phyloP scores from a whole-genome alignment of 129 eudicot genomes.

The Cynara cardunculus region DNA sequence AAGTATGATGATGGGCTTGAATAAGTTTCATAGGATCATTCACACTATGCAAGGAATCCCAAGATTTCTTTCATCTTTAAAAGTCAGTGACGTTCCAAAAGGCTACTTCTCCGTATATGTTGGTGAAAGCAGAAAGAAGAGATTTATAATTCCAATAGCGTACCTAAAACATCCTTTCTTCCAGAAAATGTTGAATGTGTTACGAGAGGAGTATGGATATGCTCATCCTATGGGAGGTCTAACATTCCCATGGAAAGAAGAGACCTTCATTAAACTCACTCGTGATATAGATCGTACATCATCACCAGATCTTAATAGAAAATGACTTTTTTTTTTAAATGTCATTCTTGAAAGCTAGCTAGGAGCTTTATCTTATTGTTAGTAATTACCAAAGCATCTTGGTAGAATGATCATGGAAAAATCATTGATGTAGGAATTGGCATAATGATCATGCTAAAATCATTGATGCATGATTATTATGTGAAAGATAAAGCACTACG shows the following conservation, averaged over 20 bases:
- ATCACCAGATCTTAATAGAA: not conserved
- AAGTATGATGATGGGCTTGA: not conserved
- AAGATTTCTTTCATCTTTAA: not conserved
- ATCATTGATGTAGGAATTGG: no score
- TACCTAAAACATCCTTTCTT: conserved; percentile 22
- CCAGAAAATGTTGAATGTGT: not conserved
- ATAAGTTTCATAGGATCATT: not conserved
- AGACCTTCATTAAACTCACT: conserved; percentile 18
- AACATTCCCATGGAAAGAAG: conserved; percentile 22
- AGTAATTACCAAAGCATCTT: no score
- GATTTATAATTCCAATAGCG: conserved; percentile 16
- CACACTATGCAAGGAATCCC: not conserved
- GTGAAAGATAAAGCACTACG: no score
- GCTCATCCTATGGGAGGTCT: conserved; percentile 29
- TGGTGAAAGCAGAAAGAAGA: conserved; percentile 8
- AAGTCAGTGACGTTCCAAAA: not conserved
- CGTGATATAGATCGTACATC: not conserved
- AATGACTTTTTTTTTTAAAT: not conserved
- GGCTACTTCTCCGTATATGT: conserved; percentile 5
- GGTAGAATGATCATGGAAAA: no score
- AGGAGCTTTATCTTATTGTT: not conserved
- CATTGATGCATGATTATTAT: no score
- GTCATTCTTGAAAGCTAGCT: not conserved
- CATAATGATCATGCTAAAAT: no score
- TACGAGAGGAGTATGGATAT: conserved; percentile 20